Base-by-base conservation (phyloP, 192 early-diverging fungal species). In the Chytriomyces sp. region DNA sequence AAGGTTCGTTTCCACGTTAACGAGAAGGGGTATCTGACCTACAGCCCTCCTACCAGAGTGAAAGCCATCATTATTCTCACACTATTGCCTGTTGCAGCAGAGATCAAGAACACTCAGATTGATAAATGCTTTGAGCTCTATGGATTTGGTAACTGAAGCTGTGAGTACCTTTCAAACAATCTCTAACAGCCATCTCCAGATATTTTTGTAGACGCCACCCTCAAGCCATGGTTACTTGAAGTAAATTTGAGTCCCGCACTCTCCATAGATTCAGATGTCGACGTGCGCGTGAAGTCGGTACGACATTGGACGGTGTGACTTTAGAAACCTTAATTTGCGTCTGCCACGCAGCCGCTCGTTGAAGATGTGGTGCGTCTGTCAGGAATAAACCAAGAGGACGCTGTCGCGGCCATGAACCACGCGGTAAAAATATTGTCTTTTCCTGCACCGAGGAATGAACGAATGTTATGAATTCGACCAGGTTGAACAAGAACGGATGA, bases 211-310 rank as follows among this genome's bases (percentile, higher is more conserved):
- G 83, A 84, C 55, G 55, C 67, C 4, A 10, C 39, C 2, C 8
- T 80, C 55, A 77, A 73, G 64, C 74, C 83, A 10, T 84, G 83
- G 80, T 69, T 84, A n/a, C 59, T 84, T 4, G 83, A 84, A 53
- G 77, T 84, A 14, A 84, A 84, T 41, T 55, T 84, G 36, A 80
- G 83, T 63, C 83, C 83, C 19, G 79, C 83, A 3, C 66, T 84
- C 2, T 75, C 80, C 17, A 67, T 80, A 2, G 83, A 81, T 70
- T 56, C 69, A 10, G 62, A 80, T 4, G 70, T 81, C 8, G 83
- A 84, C 44, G 44, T 80, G 25, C 67, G 60, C 6, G 80, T 84
- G 8, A 84, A 84, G 57, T 64, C 75, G 74, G 80, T 78, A 72
- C 6, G 32, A 28, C n/a, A n/a, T 40, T 38, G 19, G 22, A 49